Evolutionary conservation across 2,329 filamentous ascomycete species (phyloP), one percentile per base, ranked within the genome.

Genomic region (Colletotrichum lupini): DNA sequence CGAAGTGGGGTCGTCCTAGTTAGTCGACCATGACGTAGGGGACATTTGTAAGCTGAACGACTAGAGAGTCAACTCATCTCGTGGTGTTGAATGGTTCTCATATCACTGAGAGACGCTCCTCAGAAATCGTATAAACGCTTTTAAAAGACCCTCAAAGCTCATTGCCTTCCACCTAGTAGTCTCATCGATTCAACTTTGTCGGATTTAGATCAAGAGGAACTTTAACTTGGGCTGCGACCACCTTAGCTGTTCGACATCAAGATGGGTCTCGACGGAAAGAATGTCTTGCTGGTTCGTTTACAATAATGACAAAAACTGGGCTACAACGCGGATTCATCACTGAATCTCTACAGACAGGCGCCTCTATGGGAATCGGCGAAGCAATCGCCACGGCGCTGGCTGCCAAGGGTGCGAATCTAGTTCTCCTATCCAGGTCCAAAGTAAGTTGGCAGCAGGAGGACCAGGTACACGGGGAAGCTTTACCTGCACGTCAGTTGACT

Each of bases 361-460:
- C 82, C 26, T 84, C 81, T 1, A 86, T 85, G 83, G 85, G 85
- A 55, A 87, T 87, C 46, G 86, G 85, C 22, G 82, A 82, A 56
- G 80, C 83, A 5, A 86, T 87, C 28, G 84, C 85, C 7, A 75
- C 76, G 5, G 76, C 81, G 4, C 76, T 86, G 4, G 85, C 83
- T 14, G 74, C 78, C 14, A 79, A 82, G 61, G 80, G 81, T 2
- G 83, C 82, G 5, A 85, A 83, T 14, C 68, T 87, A 5, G 80
- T 84, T n/a, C 82, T 88, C 1, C 76, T 86, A 49, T 80, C 85
- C 1, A 80, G 85, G 16, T 84, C 83, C 8, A 74, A 77, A 69
- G 78, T 77, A 60, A 56, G 60, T 26, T 19, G 7, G 8, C 22
- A 19, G 37, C 14, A 1, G 1, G 37, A 19, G 14, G 14, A 7